Evolutionary conservation across 108 stramenopile species (phyloP), one percentile per base, ranked within the genome.

Genomic region (Nannochloropsis gaditana): DNA sequence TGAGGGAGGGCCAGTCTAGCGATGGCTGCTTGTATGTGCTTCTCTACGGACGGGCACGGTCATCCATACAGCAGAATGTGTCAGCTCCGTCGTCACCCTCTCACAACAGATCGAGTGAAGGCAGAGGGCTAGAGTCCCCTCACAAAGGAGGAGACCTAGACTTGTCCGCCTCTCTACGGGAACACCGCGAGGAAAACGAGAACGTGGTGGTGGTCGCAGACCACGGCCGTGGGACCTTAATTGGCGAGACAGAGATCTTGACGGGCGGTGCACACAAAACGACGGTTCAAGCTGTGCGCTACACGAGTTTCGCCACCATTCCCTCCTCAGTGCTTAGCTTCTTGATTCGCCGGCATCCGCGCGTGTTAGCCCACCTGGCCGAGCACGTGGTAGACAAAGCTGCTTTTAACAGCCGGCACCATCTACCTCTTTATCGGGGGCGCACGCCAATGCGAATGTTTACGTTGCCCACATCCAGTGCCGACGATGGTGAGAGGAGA

Each of bases 1-100:
- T 73, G 15, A 4, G 59, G n/a, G 59, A 73, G n/a, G 59, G 59
- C 4, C 59, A 73, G 59, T n/a, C 59, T n/a, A 73, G 59, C n/a
- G 59, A 73, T 73, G 59, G 59, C 19, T 73, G 59, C 59, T n/a
- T 73, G 59, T 73, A 73, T n/a, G 59, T 73, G 59, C 59, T 73
- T 4, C 59, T 73, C 59, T 73, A 73, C 8, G 59, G 59, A n/a
- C 59, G 59, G 59, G 59, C 59, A 73, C 59, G 59, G 59, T 73
- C 59, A 2, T 73, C 59, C 19, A 73, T 73, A n/a, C 59, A 73
- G 59, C 59, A 73, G n/a, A 11, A 50, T 50, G 15, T n/a, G 15
- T 15, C 59, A n/a, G 15, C 59, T 4, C 19, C 3, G 59, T 73
- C 59, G 3, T 73, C 59, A n/a, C 59, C 59, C 19, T 31, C 31